Evolutionary conservation across 352 stramenopile species (phyloP).

Genomic region (Blastocystis sp.): DNA sequence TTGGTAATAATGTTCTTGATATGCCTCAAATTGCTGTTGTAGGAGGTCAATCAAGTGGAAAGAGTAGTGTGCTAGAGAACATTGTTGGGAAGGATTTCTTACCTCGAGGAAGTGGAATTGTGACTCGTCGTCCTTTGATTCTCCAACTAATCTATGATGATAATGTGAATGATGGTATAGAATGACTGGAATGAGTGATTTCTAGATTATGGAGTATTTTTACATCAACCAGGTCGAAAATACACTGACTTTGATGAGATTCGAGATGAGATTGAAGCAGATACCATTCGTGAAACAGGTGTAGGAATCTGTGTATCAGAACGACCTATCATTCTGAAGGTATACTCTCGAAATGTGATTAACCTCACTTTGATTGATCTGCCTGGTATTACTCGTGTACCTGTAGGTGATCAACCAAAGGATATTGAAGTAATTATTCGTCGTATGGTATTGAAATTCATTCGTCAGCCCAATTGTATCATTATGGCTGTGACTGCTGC

Average conservation of each 20-base stretch:
- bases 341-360: slow-evolving; percentile 91
- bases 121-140: slow-evolving; percentile 90
- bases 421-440: slow-evolving; percentile 99
- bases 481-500: slow-evolving; percentile 93
- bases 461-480: slow-evolving; percentile 95
- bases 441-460: slow-evolving; percentile 94
- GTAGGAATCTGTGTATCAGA: slow-evolving; percentile 12
- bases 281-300: slow-evolving; percentile 10
- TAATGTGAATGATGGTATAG: neutral
- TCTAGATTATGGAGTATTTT: slow-evolving; percentile 93
- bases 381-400: slow-evolving; percentile 90
- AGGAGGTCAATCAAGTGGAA: slow-evolving; percentile 70
- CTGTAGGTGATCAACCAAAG: slow-evolving; percentile 91
- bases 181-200: slow-evolving; percentile 68
- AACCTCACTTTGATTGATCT: slow-evolving; percentile 97
- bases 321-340: slow-evolving; percentile 91
- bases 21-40: slow-evolving; percentile 69
- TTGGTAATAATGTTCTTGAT: slow-evolving; percentile 81
- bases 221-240: slow-evolving; percentile 84
- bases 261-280: slow-evolving; percentile 62
- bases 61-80: slow-evolving; percentile 70
- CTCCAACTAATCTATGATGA: slow-evolving; percentile 80
- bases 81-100: slow-evolving; percentile 83
- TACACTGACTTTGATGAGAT: slow-evolving; percentile 94
- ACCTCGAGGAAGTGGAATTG: slow-evolving; percentile 90